Conservation (phyloP, 1,139 yeast species). For the Pichia sp. region DNA sequence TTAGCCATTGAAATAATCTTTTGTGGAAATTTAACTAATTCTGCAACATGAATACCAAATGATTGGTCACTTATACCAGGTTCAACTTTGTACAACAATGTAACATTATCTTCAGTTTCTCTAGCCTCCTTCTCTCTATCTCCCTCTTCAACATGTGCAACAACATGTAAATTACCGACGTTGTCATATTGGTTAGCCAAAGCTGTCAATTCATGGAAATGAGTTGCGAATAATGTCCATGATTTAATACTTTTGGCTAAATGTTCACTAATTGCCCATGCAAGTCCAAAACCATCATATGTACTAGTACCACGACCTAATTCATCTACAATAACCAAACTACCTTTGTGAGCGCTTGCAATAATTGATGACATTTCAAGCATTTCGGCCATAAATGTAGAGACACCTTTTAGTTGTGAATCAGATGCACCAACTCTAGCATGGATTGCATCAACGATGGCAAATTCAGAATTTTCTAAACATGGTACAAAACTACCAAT, state of each 20-base stretch:
- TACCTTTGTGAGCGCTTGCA: slow-evolving; percentile 76
- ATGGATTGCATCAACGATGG: slow-evolving; percentile 82
- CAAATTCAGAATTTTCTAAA: slow-evolving; percentile 56
- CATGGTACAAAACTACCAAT: slow-evolving; percentile 90
- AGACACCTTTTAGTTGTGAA: slow-evolving; percentile 91
- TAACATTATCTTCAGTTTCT: slow-evolving; percentile 54
- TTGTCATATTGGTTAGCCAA: slow-evolving; percentile 54
- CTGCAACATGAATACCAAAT: slow-evolving; percentile 97
- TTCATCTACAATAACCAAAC: slow-evolving; percentile 89
- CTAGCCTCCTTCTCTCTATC: slow-evolving; percentile 25
- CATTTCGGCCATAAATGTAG: slow-evolving; percentile 98
- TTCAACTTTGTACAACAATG: slow-evolving; percentile 83
- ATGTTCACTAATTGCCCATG: slow-evolving; percentile 92
- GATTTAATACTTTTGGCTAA: slow-evolving; percentile 66
- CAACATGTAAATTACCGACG: slow-evolving; percentile 82
- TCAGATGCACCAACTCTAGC: slow-evolving; percentile 99
- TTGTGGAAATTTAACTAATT: slow-evolving; percentile 83
- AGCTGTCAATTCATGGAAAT: slow-evolving; percentile 90
- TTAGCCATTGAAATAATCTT: slow-evolving; percentile 93
- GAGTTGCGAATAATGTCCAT: slow-evolving; percentile 90
- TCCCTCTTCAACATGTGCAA: slow-evolving; percentile 69
- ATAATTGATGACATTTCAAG: slow-evolving; percentile 89
- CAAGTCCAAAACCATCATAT: slow-evolving; percentile 95
- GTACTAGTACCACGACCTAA: slow-evolving; percentile 96
- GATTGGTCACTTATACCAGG: slow-evolving; percentile 92